Percentiles rank a stretch among this genome's conserved stretches.
Conservation (phyloP, 805 yeast species). For the Lipomyces sp. region DNA sequence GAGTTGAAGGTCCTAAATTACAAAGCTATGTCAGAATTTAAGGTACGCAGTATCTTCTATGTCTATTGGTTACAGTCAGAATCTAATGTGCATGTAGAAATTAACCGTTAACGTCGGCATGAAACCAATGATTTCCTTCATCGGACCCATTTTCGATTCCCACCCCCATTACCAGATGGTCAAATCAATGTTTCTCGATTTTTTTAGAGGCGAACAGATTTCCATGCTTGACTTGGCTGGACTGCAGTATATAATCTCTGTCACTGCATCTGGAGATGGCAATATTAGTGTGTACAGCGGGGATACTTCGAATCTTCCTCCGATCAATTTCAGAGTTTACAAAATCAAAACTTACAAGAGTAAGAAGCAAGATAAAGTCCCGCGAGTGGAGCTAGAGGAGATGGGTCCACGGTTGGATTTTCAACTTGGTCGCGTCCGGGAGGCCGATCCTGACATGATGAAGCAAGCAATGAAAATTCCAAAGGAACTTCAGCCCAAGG, state of each 20-base stretch:
- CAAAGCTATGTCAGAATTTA: constrained; percentile 80
- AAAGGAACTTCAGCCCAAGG: constrained; percentile 77
- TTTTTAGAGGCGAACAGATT: constrained; percentile 68
- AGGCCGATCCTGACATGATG: constrained; percentile 83
- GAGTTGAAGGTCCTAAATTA: constrained; percentile 74
- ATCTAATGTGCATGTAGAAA: neutral
- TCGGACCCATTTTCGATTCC: constrained; percentile 87
- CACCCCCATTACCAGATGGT: constrained; percentile 85
- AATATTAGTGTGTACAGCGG: constrained; percentile 31
- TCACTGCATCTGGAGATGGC: constrained; percentile 68
- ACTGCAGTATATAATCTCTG: constrained; percentile 83
- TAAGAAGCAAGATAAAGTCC: constrained; percentile 74
- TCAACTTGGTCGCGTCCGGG: constrained; percentile 82
- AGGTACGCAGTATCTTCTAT: neutral
- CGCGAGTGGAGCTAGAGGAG: constrained; percentile 92
- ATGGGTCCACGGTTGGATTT: constrained; percentile 96
- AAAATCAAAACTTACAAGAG: constrained; percentile 78
- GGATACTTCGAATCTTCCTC: constrained; percentile 56
- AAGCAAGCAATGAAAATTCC: constrained; percentile 86
- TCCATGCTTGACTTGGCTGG: constrained; percentile 85
- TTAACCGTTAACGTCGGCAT: constrained; percentile 81
- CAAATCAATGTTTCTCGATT: constrained; percentile 87
- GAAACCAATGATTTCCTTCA: constrained; percentile 92
- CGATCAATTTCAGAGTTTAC: constrained; percentile 88
- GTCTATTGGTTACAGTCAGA: neutral